A percentile compares a stretch with the other conserved stretches of the same genome.
phyloP scores from a whole-genome alignment of 495 filamentous ascomycete species.

The Xylaria scruposa region DNA sequence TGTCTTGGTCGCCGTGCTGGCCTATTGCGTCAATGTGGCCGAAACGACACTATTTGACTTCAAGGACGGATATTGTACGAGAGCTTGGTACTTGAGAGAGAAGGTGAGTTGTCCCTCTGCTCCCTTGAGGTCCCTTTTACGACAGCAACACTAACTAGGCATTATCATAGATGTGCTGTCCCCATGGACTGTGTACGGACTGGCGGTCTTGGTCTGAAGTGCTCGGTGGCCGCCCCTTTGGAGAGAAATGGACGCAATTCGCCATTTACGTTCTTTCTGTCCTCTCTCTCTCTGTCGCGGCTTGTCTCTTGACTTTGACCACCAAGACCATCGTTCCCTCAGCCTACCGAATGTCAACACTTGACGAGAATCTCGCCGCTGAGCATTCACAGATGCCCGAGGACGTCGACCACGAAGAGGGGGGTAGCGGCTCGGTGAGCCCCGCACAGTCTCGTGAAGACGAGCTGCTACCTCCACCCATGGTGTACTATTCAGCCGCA shows the following conservation, averaged over 20 bases:
- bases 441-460: slow-evolving; percentile 37
- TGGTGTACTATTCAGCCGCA: slow-evolving; percentile 94
- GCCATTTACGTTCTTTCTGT: slow-evolving; percentile 73
- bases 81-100: slow-evolving; percentile 72
- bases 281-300: slow-evolving; percentile 71
- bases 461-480: slow-evolving; percentile 62
- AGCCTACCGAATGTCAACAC: slow-evolving; percentile 78
- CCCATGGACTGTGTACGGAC: slow-evolving; percentile 67
- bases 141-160: not conserved
- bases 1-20: slow-evolving; percentile 81
- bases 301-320: slow-evolving; percentile 80
- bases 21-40: slow-evolving; percentile 87
- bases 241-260: slow-evolving; percentile 73
- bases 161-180: slow-evolving; percentile 68
- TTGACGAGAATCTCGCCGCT: slow-evolving; percentile 77
- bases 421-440: slow-evolving; percentile 45
- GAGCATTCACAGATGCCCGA: slow-evolving; percentile 48
- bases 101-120: slow-evolving; percentile 49
- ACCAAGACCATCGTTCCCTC: slow-evolving; percentile 94
- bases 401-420: slow-evolving; percentile 46
- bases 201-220: slow-evolving; percentile 82
- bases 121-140: not conserved
- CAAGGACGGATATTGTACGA: slow-evolving; percentile 86
- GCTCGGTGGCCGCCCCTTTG: slow-evolving; percentile 59
- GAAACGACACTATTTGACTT: slow-evolving; percentile 86